Conservation (phyloP, 2,329 filamentous ascomycete genomes). For the Reticulascus tulasneorum region DNA sequence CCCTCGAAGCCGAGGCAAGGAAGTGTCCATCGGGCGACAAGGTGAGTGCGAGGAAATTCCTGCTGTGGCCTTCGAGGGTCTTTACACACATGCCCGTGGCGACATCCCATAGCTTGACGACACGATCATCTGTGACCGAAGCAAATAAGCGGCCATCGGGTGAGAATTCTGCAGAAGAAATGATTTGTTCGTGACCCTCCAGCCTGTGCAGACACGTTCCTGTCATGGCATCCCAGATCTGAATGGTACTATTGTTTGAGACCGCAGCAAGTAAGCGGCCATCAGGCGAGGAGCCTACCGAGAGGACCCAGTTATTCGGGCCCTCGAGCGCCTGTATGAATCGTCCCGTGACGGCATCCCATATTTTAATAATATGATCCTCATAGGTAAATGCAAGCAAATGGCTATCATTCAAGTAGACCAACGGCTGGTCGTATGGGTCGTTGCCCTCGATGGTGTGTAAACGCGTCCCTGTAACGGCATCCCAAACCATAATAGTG, state of each 20-base stretch:
- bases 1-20: neutral
- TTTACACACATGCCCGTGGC: neutral
- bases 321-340: neutral
- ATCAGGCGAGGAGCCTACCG: neutral
- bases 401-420: neutral
- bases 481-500: too few species aligned
- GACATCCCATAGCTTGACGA: slow-evolving; percentile 5
- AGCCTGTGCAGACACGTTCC: slow-evolving; percentile 1
- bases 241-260: neutral
- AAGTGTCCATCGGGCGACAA: slow-evolving; percentile 2
- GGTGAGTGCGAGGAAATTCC: neutral
- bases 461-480: too few species aligned
- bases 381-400: neutral
- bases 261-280: neutral
- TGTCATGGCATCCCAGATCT: slow-evolving; percentile 5
- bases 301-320: neutral
- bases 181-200: slow-evolving; percentile 1
- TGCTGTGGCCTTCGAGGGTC: neutral
- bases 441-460: too few species aligned
- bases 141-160: neutral
- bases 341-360: neutral
- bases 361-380: neutral
- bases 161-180: slow-evolving; percentile 3
- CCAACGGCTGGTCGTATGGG: too few species aligned
- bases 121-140: slow-evolving; percentile 2